These are phyloP conservation scores for Triticum timopheevii DNA, from an alignment of 176 grass and related monocot genomes.

Conservation along the genomic window DNA sequence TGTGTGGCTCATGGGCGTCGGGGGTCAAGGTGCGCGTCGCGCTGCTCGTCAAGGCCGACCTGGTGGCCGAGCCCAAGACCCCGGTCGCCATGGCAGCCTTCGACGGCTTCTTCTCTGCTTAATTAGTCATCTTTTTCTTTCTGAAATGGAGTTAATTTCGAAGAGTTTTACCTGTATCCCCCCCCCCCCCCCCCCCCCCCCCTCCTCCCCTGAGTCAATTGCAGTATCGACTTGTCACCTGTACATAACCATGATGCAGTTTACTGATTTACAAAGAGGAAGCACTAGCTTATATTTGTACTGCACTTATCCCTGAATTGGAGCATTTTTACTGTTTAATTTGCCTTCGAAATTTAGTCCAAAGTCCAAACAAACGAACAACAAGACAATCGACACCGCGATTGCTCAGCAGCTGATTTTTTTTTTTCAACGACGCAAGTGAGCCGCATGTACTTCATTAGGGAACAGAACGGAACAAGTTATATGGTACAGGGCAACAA, in stretches of 20 bases:
- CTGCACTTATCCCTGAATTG: background rate
- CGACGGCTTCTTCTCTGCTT: conserved; percentile 69
- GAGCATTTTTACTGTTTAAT: background rate
- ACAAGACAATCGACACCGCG: too few species aligned
- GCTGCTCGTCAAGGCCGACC: conserved; percentile 11
- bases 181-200: background rate
- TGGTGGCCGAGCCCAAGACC: conserved; percentile 43
- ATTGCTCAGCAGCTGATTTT: too few species aligned
- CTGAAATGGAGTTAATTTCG: too few species aligned
- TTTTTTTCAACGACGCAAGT: too few species aligned
- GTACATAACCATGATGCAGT: background rate
- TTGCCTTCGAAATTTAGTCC: background rate
- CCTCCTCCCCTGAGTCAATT: background rate
- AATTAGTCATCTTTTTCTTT: too few species aligned
- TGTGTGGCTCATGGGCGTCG: conserved; percentile 46
- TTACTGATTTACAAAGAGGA: background rate
- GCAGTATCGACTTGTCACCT: background rate
- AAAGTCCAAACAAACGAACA: background rate
- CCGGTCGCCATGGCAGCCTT: conserved; percentile 29
- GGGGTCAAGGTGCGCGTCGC: conserved; percentile 37
- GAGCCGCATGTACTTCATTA: too few species aligned
- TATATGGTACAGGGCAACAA: too few species aligned
- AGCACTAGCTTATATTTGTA: background rate
- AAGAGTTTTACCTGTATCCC: background rate
- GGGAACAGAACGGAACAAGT: too few species aligned